These are phyloP conservation scores for Tulasnella sp. DNA, from an alignment of 768 basidiomycete species.

Conservation along the genomic window DNA sequence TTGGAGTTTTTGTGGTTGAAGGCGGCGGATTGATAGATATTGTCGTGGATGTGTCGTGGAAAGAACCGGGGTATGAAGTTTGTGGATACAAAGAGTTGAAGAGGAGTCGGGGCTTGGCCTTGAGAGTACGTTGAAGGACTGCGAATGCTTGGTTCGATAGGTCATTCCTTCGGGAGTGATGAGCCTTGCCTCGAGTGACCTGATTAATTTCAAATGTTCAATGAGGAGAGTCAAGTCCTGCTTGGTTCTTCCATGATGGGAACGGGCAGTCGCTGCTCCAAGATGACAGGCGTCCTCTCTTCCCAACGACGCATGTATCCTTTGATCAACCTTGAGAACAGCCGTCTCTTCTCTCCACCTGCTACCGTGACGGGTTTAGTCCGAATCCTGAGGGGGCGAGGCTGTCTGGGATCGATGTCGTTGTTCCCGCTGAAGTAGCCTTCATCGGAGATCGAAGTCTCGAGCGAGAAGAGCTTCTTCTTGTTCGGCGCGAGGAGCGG, in stretches of 20 bases:
- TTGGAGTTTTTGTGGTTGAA: neutral
- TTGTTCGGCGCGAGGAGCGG: neutral
- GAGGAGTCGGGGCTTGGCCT: too few species aligned
- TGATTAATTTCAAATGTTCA: too few species aligned
- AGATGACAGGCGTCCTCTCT: constrained; percentile 1
- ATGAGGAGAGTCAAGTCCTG: neutral
- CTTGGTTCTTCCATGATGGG: neutral
- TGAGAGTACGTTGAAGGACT: too few species aligned
- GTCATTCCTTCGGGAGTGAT: neutral
- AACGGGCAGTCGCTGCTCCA: constrained; percentile 4
- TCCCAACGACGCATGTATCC: constrained; percentile 10
- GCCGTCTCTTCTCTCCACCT: neutral
- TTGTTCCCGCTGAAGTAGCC: constrained; percentile 11
- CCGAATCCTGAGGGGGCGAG: neutral
- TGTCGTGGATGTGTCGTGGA: neutral
- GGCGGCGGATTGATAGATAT: neutral
- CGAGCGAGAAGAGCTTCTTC: neutral
- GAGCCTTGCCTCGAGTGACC: too few species aligned
- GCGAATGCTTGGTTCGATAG: neutral
- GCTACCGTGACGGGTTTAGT: neutral
- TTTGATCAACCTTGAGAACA: constrained; percentile 2
- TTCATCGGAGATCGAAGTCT: neutral
- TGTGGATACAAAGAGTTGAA: neutral
- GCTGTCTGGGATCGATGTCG: neutral
- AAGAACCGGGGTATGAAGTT: neutral